phyloP scores from a whole-genome alignment of 352 stramenopile species.

The Phytophthora tubulina region DNA sequence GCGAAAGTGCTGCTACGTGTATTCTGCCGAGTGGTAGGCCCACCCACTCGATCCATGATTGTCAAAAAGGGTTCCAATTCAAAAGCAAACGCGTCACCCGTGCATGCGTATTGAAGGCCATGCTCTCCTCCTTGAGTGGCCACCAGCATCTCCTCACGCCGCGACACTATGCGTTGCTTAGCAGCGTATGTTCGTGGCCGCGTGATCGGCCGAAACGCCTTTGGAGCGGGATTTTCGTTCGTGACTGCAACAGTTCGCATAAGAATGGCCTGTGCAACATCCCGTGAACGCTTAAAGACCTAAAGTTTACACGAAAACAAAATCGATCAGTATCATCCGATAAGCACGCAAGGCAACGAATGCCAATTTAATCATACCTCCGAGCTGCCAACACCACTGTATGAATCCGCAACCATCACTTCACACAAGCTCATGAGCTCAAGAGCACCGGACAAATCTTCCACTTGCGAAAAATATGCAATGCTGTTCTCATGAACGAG shows the following conservation, averaged over 20 bases:
- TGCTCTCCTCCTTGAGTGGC: constrained; percentile 24
- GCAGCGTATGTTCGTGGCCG: constrained; percentile 58
- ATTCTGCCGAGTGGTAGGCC: constrained; percentile 4
- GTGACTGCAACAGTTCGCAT: constrained; percentile 74
- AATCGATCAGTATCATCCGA: not conserved
- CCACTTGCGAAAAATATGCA: constrained; percentile 78
- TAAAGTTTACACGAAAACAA: constrained; percentile 29
- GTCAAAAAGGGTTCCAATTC: constrained; percentile 77
- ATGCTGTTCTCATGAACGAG: constrained; percentile 82
- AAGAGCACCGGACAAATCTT: constrained; percentile 68
- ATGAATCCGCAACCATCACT: constrained; percentile 63
- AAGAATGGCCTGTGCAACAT: constrained; percentile 63
- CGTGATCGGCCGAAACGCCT: constrained; percentile 79
- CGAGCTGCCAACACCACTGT: constrained; percentile 53
- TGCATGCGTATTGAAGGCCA: constrained; percentile 49
- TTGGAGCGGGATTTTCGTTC: constrained; percentile 73
- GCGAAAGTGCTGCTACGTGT: constrained; percentile 2
- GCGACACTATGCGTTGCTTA: constrained; percentile 54
- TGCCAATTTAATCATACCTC: constrained; percentile 45
- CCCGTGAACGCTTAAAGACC: constrained; percentile 65
- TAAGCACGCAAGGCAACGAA: not conserved
- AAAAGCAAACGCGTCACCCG: constrained; percentile 68
- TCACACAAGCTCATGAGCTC: constrained; percentile 80
- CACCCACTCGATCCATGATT: constrained; percentile 43
- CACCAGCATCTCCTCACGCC: constrained; percentile 53